phyloP scores from a whole-genome alignment of 345 rosid genomes.

The Euphorbia tirucalli region DNA sequence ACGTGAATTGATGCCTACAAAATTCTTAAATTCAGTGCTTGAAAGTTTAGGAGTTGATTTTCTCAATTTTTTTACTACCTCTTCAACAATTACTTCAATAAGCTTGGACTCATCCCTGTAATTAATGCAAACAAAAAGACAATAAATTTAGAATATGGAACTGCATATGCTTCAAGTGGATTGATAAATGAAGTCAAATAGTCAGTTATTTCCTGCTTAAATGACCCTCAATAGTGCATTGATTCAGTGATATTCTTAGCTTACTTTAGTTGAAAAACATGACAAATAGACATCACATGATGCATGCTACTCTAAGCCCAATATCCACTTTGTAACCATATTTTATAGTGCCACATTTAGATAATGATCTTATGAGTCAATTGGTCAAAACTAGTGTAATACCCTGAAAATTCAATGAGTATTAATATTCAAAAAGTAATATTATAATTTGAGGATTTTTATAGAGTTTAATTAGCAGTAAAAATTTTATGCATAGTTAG shows the following conservation, averaged over 20 bases:
- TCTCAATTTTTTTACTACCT: conserved; percentile 3
- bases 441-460: too few species aligned
- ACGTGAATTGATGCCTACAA: conserved; percentile 14
- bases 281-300: neutral
- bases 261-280: neutral
- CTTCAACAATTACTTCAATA: conserved; percentile 9
- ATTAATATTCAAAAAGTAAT: too few species aligned
- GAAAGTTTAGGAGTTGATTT: neutral
- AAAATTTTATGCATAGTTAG: too few species aligned
- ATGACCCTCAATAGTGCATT: neutral
- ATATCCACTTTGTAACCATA: too few species aligned
- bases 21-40: neutral
- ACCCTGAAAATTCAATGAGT: too few species aligned
- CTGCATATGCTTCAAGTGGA: neutral
- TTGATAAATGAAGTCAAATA: neutral
- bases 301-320: too few species aligned
- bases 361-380: neutral
- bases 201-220: neutral
- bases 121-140: neutral
- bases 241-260: neutral
- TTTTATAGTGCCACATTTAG: too few species aligned
- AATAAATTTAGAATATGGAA: neutral
- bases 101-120: conserved; percentile 17
- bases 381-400: too few species aligned
- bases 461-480: too few species aligned